Evolutionary conservation across 2,329 filamentous ascomycete genomes (phyloP), one percentile per base, ranked within the genome.

Genomic region (Lomentospora prolificans): DNA sequence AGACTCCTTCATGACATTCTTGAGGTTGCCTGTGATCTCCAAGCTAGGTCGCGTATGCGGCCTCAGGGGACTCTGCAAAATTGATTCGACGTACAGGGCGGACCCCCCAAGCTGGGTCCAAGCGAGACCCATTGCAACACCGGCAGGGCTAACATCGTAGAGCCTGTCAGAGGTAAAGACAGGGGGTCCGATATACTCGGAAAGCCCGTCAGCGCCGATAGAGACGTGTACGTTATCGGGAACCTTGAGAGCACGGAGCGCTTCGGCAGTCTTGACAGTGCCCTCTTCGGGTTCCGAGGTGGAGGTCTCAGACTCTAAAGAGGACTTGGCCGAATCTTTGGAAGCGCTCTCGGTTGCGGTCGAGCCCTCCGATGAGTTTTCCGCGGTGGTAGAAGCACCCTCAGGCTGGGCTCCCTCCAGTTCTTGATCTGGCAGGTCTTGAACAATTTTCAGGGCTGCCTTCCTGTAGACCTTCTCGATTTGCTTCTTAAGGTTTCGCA

Each of bases 391-490:
- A 48, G 50, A 4, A 44, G 57, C 24, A 56, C 56, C 60, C 55
- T 64, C 36, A 63, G 82, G 79, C 59, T 83, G 82, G 8, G 81
- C 72, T 64, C 89, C 84, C 67, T 89, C 96, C 57, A 95, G 72
- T 4, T 89, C 90, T 60, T 89, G 83, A 22, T 87, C 84, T 67
- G 96, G 91, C 1, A 79, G 88, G 4, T 97, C 91, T 67, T 92
- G 87, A 10, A 99, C 92, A 62, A 99, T 99, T 73, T 96, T 97
- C 59, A 99, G 78, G 0, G 94, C 95, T 12, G 92, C 90, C 72
- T 99, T 99, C 57, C 94, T 85, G 72, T 96, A 99, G 3, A 99
- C 90, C 75, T 99, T 99, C 70, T 99, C 94, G 59, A 99, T 99
- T 70, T 97, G 92, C 76, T 99, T 97, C 81, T 99, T 99, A 59